A percentile compares a stretch with the other conserved stretches of the same genome.
Conservation (phyloP, 169 alveolate species). For the Eimeria zaria region DNA sequence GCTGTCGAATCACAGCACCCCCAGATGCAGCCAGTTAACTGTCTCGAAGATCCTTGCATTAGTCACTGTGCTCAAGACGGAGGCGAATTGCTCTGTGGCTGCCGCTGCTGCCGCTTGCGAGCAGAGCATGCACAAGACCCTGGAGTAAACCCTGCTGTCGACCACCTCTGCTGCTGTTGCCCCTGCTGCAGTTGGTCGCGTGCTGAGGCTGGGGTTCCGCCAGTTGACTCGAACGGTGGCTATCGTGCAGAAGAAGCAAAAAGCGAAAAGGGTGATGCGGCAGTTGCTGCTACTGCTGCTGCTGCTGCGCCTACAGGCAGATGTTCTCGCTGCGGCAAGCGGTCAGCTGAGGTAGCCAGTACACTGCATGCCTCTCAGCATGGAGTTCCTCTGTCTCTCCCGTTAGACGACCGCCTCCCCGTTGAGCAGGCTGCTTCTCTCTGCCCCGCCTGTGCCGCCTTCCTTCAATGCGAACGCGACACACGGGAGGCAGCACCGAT, state of each 20-base stretch:
- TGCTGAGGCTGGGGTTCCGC: background rate
- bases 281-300: background rate
- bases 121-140: background rate
- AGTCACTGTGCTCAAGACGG: background rate
- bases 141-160: background rate
- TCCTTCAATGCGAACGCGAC: conserved; percentile 19
- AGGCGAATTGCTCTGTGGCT: conserved; percentile 10
- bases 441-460: conserved; percentile 45
- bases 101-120: conserved; percentile 67
- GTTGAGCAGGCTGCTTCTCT: conserved; percentile 41
- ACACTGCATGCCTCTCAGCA: background rate
- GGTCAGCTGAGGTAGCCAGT: background rate
- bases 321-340: conserved; percentile 56
- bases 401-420: background rate
- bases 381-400: background rate
- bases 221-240: background rate
- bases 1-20: background rate
- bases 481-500: background rate
- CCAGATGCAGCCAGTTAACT: background rate
- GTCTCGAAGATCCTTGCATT: background rate
- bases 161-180: conserved; percentile 46
- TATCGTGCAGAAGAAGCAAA: background rate
- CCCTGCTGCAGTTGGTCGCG: conserved; percentile 21
- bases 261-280: background rate
- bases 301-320: background rate